phyloP scores from a whole-genome alignment of 1,284 basidiomycete genomes.

The Ceratorhiza oryzae-sativae region DNA sequence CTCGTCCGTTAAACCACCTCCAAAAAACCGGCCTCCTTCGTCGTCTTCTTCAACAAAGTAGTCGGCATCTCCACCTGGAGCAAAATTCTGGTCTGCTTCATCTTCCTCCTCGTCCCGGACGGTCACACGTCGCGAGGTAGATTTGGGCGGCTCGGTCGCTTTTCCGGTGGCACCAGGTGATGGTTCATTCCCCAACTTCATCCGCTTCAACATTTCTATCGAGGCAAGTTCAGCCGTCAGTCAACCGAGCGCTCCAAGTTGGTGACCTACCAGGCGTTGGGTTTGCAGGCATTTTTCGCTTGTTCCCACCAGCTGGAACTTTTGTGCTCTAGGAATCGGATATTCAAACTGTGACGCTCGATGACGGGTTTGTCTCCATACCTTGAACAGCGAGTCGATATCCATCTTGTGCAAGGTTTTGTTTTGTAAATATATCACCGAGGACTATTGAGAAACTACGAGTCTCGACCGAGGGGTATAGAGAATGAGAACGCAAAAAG shows the following conservation, averaged over 20 bases:
- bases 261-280: conserved; percentile 62
- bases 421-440: neutral
- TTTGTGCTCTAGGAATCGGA: conserved; percentile 65
- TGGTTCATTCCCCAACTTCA: conserved; percentile 61
- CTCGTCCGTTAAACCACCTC: conserved; percentile 79
- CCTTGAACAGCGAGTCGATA: conserved; percentile 84
- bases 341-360: conserved; percentile 21
- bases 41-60: conserved; percentile 91
- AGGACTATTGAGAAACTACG: neutral
- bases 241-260: neutral
- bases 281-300: conserved; percentile 82
- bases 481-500: neutral
- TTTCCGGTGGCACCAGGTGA: conserved; percentile 45
- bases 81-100: conserved; percentile 60
- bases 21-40: conserved; percentile 92
- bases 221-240: conserved; percentile 10
- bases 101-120: conserved; percentile 61
- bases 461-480: neutral
- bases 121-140: conserved; percentile 57
- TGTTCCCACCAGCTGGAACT: conserved; percentile 66
- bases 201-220: conserved; percentile 76
- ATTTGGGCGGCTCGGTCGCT: conserved; percentile 49
- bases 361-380: conserved; percentile 47
- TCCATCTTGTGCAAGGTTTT: conserved; percentile 61
- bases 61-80: conserved; percentile 84